These are phyloP conservation scores for Apiotrichum veenhuisii DNA, from an alignment of 1,284 basidiomycete species.

Conservation along the genomic window DNA sequence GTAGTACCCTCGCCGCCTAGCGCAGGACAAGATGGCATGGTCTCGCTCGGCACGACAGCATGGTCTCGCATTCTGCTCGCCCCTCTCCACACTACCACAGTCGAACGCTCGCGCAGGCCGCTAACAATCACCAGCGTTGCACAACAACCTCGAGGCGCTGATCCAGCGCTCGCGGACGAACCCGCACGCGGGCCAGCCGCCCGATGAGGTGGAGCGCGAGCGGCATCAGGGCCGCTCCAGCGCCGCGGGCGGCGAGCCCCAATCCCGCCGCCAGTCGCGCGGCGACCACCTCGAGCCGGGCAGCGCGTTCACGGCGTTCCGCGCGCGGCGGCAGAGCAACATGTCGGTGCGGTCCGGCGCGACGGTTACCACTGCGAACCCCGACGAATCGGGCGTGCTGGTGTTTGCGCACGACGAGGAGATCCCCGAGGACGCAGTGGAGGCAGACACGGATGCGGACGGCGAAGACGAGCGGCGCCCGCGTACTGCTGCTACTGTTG, in stretches of 20 bases:
- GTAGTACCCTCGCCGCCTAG: no score
- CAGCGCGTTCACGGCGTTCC: not conserved
- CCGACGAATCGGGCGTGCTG: slow-evolving; percentile 10
- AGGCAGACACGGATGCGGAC: not conserved
- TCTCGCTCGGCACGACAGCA: no score
- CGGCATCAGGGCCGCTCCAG: slow-evolving; percentile 1
- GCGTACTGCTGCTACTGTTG: no score
- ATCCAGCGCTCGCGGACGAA: slow-evolving; percentile 39
- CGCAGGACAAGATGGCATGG: no score
- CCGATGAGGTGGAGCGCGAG: not conserved
- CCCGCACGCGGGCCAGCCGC: slow-evolving; percentile 14
- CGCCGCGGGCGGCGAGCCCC: not conserved
- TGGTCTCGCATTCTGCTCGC: not conserved
- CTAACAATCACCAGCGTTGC: slow-evolving; percentile 34
- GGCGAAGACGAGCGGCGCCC: not conserved
- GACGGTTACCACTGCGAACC: not conserved
- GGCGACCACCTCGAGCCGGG: slow-evolving; percentile 4
- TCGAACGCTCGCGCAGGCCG: no score
- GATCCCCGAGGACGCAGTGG: no score
- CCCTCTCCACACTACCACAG: no score
- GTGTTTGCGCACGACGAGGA: slow-evolving; percentile 13
- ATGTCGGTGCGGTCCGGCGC: not conserved
- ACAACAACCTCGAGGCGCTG: slow-evolving; percentile 44
- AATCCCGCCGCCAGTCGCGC: slow-evolving; percentile 1
- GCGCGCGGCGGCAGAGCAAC: not conserved